These are phyloP conservation scores for Elsinoe australis DNA, from an alignment of 2,329 filamentous ascomycete genomes.

Conservation along the genomic window DNA sequence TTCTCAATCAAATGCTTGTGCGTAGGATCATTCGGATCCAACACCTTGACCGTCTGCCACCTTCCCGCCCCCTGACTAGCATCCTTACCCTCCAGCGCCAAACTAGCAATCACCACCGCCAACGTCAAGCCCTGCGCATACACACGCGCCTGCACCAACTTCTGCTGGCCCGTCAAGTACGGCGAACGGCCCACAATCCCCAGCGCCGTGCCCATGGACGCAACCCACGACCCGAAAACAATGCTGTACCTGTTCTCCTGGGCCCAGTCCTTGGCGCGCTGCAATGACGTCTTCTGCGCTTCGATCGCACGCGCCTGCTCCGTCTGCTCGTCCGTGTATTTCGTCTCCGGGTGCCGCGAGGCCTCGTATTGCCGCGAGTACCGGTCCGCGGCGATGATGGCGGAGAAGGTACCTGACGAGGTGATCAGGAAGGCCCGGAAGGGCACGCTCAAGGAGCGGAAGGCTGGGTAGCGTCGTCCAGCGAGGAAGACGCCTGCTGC, in stretches of 20 bases:
- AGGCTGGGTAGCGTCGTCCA: conserved; percentile 63
- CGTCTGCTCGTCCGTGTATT: conserved; percentile 58
- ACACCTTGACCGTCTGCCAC: conserved; percentile 76
- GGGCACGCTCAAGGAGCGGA: conserved; percentile 75
- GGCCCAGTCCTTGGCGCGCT: conserved; percentile 65
- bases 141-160: conserved; percentile 88
- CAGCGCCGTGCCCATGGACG: conserved; percentile 67
- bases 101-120: conserved; percentile 71
- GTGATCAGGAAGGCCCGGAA: conserved; percentile 87
- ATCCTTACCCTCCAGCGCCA: conserved; percentile 75
- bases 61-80: conserved; percentile 65
- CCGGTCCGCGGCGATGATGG: conserved; percentile 76
- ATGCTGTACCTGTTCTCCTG: conserved; percentile 78
- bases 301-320: conserved; percentile 49
- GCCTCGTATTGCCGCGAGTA: conserved; percentile 65
- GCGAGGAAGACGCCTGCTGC: conserved; percentile 60
- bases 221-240: conserved; percentile 73
- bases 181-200: conserved; percentile 69
- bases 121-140: conserved; percentile 88
- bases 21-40: conserved; percentile 73
- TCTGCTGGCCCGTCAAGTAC: conserved; percentile 68
- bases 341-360: conserved; percentile 57
- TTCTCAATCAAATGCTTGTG: conserved; percentile 81
- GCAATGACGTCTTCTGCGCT: conserved; percentile 47
- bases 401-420: conserved; percentile 69